Evolutionary conservation across 2,329 filamentous ascomycete species (phyloP).

Genomic region (Fusarium humuli): DNA sequence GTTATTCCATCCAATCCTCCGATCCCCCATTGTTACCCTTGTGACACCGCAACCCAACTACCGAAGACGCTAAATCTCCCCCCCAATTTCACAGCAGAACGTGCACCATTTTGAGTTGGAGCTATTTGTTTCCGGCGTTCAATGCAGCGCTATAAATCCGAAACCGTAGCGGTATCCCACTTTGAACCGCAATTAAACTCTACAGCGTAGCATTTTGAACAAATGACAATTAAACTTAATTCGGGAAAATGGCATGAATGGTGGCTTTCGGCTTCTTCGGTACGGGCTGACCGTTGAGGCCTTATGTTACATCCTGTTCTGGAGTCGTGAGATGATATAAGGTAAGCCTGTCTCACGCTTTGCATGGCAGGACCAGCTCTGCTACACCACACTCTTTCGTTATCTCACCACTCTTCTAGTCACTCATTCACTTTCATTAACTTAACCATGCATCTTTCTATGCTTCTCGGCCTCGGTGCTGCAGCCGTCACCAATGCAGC

Average conservation of each 20-base stretch:
- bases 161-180: neutral
- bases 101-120: constrained; percentile 11
- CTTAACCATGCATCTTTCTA: constrained; percentile 7
- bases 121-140: neutral
- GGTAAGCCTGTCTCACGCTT: neutral
- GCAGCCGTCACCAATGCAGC: constrained; percentile 20
- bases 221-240: constrained; percentile 24
- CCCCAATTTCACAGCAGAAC: neutral
- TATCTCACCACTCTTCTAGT: neutral
- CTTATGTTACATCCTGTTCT: neutral
- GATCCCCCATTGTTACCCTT: neutral
- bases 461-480: neutral
- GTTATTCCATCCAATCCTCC: neutral
- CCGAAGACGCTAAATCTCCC: neutral
- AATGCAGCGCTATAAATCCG: neutral
- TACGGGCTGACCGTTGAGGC: neutral
- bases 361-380: neutral
- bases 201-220: neutral
- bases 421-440: neutral
- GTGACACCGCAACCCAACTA: neutral
- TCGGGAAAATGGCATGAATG: neutral
- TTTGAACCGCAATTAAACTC: constrained; percentile 14
- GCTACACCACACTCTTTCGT: neutral
- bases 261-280: neutral
- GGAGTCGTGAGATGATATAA: neutral